Base-by-base conservation (phyloP, 2,329 filamentous ascomycete genomes). In the Beauveria scarabaeidicola region DNA sequence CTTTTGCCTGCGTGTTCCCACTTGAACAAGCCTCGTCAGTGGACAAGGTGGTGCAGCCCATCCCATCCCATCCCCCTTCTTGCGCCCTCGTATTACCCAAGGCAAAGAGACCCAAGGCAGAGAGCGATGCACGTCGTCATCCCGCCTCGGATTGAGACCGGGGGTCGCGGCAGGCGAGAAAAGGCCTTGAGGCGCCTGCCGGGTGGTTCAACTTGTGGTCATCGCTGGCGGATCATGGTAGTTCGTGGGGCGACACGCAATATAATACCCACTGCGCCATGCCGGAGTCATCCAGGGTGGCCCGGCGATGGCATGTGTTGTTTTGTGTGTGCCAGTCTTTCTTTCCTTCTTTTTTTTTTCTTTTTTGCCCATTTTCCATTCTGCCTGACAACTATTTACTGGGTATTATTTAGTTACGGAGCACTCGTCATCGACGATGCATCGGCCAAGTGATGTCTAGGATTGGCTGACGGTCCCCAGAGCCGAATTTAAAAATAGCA, bases 51-150 rank as follows among this genome's bases (percentile, higher is more conserved):
- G 27, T 46, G 21, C 21, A 46, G n/a, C 32, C 11, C 32, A 46
- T 46, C 19, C 13, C 43, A 17, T 21, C n/a, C 10, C 19, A n/a
- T n/a, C n/a, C n/a, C n/a, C n/a, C n/a, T n/a, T 25, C 25, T 19
- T 25, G 40, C 44, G 7, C 13, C 15, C 19, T 52, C 32, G 27
- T 46, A 27, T 19, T 19, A 19, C 53, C 43, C 29, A 47, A 10
- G 41, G 1, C 2, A 57, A 41, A 15, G 32, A 36, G 32, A 36
- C 32, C 13, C 10, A 36, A 36, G 32, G 32, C 32, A 36, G 32
- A 36, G 32, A 15, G 32, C n/a, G n/a, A 58, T 25, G 38, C 47
- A 44, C 36, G 47, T 58, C 47, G 55, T 58, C 55, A 58, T 52
- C 47, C 19, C 32, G 29, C 29, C 36, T 58, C 25, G 38, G 55